phyloP scores from a whole-genome alignment of 495 filamentous ascomycete species.

The Apodospora peruviana region DNA sequence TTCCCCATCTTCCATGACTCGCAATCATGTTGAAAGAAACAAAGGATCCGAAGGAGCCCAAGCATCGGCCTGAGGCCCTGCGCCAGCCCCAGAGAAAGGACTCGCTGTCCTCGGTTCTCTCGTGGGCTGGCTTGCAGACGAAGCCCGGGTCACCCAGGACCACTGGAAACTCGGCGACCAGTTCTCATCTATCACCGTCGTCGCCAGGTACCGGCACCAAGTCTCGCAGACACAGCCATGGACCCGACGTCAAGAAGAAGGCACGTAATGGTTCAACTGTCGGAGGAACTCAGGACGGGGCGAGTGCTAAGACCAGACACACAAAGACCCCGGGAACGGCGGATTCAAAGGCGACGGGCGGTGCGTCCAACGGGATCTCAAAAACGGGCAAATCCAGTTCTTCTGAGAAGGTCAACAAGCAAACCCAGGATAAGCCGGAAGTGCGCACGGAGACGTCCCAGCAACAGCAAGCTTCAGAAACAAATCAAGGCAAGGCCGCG shows the following conservation, averaged over 20 bases:
- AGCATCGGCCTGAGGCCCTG: constrained; percentile 14
- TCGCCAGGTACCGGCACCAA: constrained; percentile 9
- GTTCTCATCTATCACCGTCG: constrained; percentile 5
- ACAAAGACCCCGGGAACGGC: constrained; percentile 17
- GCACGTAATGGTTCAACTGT: constrained; percentile 24
- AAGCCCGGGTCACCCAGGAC: constrained; percentile 10
- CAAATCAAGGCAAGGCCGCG: constrained; percentile 7
- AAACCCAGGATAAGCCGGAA: constrained; percentile 2
- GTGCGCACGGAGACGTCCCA: constrained; percentile 7
- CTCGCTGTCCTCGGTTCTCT: constrained; percentile 23
- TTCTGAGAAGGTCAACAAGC: constrained; percentile 22
- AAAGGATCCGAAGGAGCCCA: constrained; percentile 21
- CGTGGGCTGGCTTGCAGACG: constrained; percentile 22
- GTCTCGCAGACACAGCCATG: constrained; percentile 25
- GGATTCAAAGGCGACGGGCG: constrained; percentile 11
- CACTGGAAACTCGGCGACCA: constrained; percentile 7
- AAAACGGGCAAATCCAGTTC: constrained; percentile 19
- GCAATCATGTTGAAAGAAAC: constrained; percentile 21
- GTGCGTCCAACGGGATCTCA: neutral
- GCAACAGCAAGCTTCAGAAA: neutral
- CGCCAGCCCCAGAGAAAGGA: constrained; percentile 26
- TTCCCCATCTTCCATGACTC: neutral
- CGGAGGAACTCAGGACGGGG: constrained; percentile 12
- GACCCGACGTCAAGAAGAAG: constrained; percentile 23
- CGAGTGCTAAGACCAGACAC: constrained; percentile 23